Base-by-base conservation (phyloP, 352 stramenopile species). In the Peronospora farinosa region DNA sequence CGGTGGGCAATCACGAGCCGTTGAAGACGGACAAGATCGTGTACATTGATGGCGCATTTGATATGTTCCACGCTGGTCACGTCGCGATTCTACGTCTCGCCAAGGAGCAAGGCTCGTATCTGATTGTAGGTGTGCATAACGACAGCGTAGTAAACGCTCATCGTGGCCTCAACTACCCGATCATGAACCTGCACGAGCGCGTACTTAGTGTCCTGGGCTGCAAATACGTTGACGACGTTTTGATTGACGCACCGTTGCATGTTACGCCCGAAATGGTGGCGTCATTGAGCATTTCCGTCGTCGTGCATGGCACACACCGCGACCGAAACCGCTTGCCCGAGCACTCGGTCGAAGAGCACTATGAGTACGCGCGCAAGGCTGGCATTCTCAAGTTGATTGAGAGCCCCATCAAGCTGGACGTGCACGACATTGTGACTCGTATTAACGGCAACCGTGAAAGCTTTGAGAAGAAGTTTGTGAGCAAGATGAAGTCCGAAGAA, bases 31-130 rank as follows among this genome's bases (percentile, higher is more conserved):
- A 96, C 72, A 84, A 75, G 38, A 78, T 99, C 21, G 93, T 99
- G 58, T 99, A 99, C 73, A 97, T 99, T 51, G 94, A 98, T 71
- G 96, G 96, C 44, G 84, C 88, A 16, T 99, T 95, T 72, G 96
- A 99, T 72, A 97, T 99, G 88, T 99, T 99, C 77, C 96, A 99
- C 71, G 86, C 91, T 13, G 96, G 96, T 44, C 96, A 99, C 67
- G 92, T 99, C 12, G 84, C 95, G 53, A 95, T 98, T 46, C 65
- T 99, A 28, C 95, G 97, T 75, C 74, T 83, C 11, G 91, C 92
- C 7, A 96, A 95, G 52, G 61, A 88, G 57, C 66, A 95, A 40
- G 93, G 95, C 40, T 86, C 96, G 67, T 98, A 98, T 68, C 54
- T 99, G 5, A 96, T 98, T 52, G 96, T 98, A 23, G 96, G 95